A percentile compares a stretch with the other conserved stretches of the same genome.
phyloP scores from a whole-genome alignment of 1,284 basidiomycete genomes.

The Naganishia albida region DNA sequence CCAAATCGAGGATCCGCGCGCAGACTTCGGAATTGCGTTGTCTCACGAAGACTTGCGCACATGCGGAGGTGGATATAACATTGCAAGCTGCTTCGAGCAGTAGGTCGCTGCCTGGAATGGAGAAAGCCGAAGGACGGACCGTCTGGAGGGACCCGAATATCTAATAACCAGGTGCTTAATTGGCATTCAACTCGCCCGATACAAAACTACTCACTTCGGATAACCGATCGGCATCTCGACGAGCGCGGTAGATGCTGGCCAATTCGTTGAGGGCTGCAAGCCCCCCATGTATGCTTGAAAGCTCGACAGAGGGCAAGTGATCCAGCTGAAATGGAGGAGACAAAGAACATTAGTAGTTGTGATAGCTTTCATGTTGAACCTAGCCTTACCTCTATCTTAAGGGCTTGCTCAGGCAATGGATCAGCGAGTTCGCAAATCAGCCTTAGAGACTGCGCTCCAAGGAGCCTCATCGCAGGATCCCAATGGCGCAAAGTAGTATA shows the following conservation, averaged over 20 bases:
- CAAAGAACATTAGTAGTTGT: conserved; percentile 7
- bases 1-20: conserved; percentile 68
- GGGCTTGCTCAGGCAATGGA: conserved; percentile 37
- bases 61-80: conserved; percentile 68
- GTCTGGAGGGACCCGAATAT: conserved; percentile 50
- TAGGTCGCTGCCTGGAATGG: conserved; percentile 70
- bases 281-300: conserved; percentile 76
- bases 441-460: conserved; percentile 76
- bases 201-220: conserved; percentile 52
- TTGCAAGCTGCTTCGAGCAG: conserved; percentile 72
- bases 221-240: conserved; percentile 44
- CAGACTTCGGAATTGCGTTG: conserved; percentile 61
- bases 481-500: conserved; percentile 80
- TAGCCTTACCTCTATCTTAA: conserved; percentile 43
- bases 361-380: neutral
- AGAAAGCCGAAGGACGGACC: conserved; percentile 61
- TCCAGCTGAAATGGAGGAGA: conserved; percentile 56
- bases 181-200: conserved; percentile 2
- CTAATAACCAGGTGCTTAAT: conserved; percentile 32
- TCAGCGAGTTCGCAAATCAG: conserved; percentile 63
- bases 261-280: conserved; percentile 73
- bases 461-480: conserved; percentile 76
- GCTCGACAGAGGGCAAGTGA: conserved; percentile 67
- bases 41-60: conserved; percentile 51
- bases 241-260: conserved; percentile 59